Evolutionary conservation across 352 stramenopile genomes (phyloP), one percentile per base, ranked within the genome.

Genomic region (Phytophthora meadii): DNA sequence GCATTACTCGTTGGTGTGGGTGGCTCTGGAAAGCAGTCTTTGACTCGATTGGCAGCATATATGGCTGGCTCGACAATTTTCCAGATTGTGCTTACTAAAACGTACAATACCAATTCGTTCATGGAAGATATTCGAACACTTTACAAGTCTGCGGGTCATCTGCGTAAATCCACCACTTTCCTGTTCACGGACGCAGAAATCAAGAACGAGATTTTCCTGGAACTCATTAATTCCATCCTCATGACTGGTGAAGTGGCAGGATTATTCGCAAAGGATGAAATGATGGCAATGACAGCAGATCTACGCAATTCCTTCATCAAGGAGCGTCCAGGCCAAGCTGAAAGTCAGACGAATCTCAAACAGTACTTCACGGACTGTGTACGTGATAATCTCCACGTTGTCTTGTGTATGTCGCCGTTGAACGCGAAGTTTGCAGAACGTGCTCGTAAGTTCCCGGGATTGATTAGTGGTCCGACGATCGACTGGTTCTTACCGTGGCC

Each of bases 401-500:
- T 99, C 52, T 80, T 99, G 24, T 99, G 97, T 76, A 99, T 99
- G 97, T 99, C 97, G 44, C 97, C 97, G n/a, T 82, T 99, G 65
- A 99, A 99, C 68, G 89, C 97, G 0, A 98, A 98, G 68, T 99
- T 99, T 77, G 91, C 96, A 0, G 92, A 98, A 12, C 87, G 97
- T 15, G 97, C 97, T 4, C 86, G 97, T 2, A 99, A 99, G 65
- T 99, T 99, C 74, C 97, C 97, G 7, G 95, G 97, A 5, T 80
- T 99, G 25, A 98, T 99, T 54, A 98, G 87, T 46, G 95, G 92
- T 4, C 96, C 96, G n/a, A 99, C 97, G 3, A 99, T 99, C 65
- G 97, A 99, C 58, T 99, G 97, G 97, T 99, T 99, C 81, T 77
- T 99, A 41, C 88, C 95, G n/a, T 99, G 97, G 97, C 97, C 97